Conservation (phyloP, 768 basidiomycete species). For the Tylopilus subfusipes region DNA sequence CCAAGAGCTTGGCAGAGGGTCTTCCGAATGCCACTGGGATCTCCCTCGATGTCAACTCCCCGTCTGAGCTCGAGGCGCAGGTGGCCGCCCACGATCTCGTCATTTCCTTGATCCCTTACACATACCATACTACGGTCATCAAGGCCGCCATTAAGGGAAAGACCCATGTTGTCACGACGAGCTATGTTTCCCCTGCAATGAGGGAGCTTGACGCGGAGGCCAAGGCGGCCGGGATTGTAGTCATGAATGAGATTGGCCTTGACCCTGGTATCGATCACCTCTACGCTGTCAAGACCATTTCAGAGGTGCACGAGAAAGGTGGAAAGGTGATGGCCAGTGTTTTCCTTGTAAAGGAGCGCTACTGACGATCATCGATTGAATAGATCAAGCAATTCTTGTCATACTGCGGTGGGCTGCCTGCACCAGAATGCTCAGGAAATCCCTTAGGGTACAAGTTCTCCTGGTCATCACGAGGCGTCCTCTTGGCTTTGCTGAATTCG, state of each 20-base stretch:
- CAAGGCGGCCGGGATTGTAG: slow-evolving; percentile 85
- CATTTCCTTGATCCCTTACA: slow-evolving; percentile 96
- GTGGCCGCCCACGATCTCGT: slow-evolving; percentile 88
- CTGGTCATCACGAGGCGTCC: slow-evolving; percentile 95
- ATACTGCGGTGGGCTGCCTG: slow-evolving; percentile 95
- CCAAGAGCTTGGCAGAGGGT: slow-evolving; percentile 61
- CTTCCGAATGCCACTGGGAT: slow-evolving; percentile 70
- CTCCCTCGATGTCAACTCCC: slow-evolving; percentile 75
- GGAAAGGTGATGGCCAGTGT: slow-evolving; percentile 65
- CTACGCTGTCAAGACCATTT: slow-evolving; percentile 91
- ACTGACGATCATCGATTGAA: not conserved
- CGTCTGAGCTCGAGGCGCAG: slow-evolving; percentile 71
- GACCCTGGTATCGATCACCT: slow-evolving; percentile 95
- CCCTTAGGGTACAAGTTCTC: slow-evolving; percentile 99
- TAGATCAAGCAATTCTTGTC: slow-evolving; percentile 89
- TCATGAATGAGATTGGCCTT: slow-evolving; percentile 96
- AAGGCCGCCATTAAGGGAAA: slow-evolving; percentile 78
- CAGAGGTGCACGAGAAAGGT: slow-evolving; percentile 89
- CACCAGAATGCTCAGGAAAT: slow-evolving; percentile 86
- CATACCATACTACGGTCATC: slow-evolving; percentile 84
- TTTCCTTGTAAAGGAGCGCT: not conserved
- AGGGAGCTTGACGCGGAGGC: slow-evolving; percentile 76
- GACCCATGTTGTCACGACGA: slow-evolving; percentile 93
- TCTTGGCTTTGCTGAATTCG: slow-evolving; percentile 89
- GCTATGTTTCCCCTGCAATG: slow-evolving; percentile 91